Conservation (phyloP, 768 basidiomycete species). For the Butyriboletus loyo region DNA sequence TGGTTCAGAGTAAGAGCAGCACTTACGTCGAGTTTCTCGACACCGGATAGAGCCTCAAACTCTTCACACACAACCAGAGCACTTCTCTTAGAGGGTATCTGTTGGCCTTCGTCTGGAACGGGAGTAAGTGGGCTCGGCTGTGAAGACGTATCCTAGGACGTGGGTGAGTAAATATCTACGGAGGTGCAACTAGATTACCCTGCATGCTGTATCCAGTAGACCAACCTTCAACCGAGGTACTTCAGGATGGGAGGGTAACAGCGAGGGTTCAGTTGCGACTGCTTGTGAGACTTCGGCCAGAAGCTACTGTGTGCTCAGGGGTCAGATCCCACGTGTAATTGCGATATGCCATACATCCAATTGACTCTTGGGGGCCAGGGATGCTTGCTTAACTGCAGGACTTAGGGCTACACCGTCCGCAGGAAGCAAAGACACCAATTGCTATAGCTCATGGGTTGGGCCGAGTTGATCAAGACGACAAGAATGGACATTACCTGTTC, state of each 20-base stretch:
- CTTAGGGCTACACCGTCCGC: slow-evolving; percentile 1
- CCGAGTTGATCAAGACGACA: neutral
- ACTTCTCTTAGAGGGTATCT: neutral
- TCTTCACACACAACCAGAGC: slow-evolving; percentile 37
- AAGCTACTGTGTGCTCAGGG: slow-evolving; percentile 22
- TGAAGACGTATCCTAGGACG: slow-evolving; percentile 13
- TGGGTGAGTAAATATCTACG: neutral
- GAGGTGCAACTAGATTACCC: slow-evolving; percentile 11
- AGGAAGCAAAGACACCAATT: neutral
- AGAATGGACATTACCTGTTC: slow-evolving; percentile 20
- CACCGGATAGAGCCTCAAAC: slow-evolving; percentile 41
- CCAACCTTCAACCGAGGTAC: slow-evolving; percentile 16
- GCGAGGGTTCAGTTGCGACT: slow-evolving; percentile 28
- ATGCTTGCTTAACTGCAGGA: slow-evolving; percentile 11
- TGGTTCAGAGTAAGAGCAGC: neutral
- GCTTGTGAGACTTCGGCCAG: slow-evolving; percentile 28
- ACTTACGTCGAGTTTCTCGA: slow-evolving; percentile 54
- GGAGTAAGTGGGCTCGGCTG: slow-evolving; percentile 24
- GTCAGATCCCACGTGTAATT: slow-evolving; percentile 13
- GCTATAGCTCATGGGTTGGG: slow-evolving; percentile 8
- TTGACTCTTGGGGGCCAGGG: slow-evolving; percentile 21
- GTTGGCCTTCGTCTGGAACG: slow-evolving; percentile 10
- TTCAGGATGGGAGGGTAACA: slow-evolving; percentile 27
- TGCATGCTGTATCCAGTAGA: neutral
- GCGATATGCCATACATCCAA: slow-evolving; percentile 24